phyloP scores from a whole-genome alignment of 2,329 filamentous ascomycete species.

The Cladosporium sp. region DNA sequence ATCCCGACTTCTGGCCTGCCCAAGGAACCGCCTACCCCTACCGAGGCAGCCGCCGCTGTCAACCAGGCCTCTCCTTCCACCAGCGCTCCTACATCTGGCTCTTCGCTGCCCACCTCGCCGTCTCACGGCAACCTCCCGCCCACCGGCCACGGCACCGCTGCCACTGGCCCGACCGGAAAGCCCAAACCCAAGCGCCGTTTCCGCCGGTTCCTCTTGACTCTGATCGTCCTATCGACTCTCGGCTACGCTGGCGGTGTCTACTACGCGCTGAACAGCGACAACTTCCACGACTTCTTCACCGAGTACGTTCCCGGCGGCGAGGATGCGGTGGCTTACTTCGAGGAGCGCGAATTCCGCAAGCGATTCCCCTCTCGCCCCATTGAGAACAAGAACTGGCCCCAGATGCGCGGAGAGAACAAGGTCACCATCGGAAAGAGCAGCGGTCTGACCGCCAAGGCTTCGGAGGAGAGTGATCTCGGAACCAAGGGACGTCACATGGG shows the following conservation, averaged over 20 bases:
- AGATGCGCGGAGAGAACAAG: constrained; percentile 56
- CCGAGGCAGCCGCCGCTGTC: constrained; percentile 20
- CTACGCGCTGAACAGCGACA: constrained; percentile 90
- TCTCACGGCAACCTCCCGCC: constrained; percentile 27
- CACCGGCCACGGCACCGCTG: constrained; percentile 32
- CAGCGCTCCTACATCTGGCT: constrained; percentile 5
- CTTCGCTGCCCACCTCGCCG: constrained; percentile 13
- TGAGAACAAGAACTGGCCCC: constrained; percentile 39
- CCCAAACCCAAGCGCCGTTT: constrained; percentile 66
- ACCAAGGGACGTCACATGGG: constrained; percentile 56
- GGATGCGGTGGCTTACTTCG: constrained; percentile 88
- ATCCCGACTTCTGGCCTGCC: constrained; percentile 17
- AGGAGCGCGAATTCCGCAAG: constrained; percentile 88
- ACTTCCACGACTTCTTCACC: constrained; percentile 99
- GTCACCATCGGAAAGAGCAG: constrained; percentile 81
- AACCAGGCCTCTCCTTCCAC: constrained; percentile 10
- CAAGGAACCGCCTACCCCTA: constrained; percentile 24
- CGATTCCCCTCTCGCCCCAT: constrained; percentile 61
- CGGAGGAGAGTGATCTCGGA: constrained; percentile 46
- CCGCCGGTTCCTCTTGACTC: constrained; percentile 69
- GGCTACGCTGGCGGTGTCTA: constrained; percentile 85
- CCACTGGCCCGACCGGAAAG: constrained; percentile 39
- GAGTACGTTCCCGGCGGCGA: constrained; percentile 94
- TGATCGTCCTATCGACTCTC: constrained; percentile 70
- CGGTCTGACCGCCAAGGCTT: constrained; percentile 74